Evolutionary conservation across 2,329 filamentous ascomycete genomes (phyloP).

Genomic region (Aspergillus cejpii): DNA sequence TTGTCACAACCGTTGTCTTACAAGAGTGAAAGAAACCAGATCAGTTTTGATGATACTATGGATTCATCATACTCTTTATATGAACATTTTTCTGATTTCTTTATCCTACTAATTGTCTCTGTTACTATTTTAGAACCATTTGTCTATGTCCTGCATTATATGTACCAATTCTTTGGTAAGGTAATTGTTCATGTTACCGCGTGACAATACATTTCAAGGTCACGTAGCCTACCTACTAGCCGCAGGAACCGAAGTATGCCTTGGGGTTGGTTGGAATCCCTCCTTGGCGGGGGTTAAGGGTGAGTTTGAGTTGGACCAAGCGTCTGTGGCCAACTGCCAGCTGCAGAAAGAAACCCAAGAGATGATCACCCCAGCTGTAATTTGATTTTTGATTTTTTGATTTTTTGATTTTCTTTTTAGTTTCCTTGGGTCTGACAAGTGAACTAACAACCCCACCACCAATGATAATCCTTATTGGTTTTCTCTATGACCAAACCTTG

Average conservation of each 20-base stretch:
- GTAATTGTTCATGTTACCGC: neutral
- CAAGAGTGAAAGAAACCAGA: neutral
- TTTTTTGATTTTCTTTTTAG: conserved; percentile 3
- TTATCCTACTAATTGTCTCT: neutral
- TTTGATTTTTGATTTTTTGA: conserved; percentile 3
- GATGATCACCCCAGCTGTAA: conserved; percentile 14
- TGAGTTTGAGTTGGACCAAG: conserved; percentile 18
- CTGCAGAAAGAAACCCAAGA: conserved; percentile 20
- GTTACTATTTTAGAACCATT: neutral
- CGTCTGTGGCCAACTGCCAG: conserved; percentile 12
- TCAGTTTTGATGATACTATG: too few relatives aligned
- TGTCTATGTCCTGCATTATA: neutral
- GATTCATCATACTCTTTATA: neutral
- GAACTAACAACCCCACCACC: too few relatives aligned
- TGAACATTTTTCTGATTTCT: neutral
- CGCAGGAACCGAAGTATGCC: conserved; percentile 23
- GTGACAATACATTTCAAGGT: conserved; percentile 9
- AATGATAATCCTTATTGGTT: conserved; percentile 1
- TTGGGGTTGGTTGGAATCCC: conserved; percentile 12
- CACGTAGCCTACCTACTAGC: too few relatives aligned
- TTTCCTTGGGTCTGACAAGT: conserved; percentile 10
- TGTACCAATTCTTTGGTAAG: too few relatives aligned
- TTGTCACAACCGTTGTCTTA: neutral
- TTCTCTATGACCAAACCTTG: conserved; percentile 10
- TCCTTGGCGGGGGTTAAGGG: conserved; percentile 11